Percentiles rank a stretch among this genome's conserved stretches.
These are phyloP conservation scores for Metschnikowia gelsemii DNA, from an alignment of 805 yeast genomes.

Conservation along the genomic window DNA sequence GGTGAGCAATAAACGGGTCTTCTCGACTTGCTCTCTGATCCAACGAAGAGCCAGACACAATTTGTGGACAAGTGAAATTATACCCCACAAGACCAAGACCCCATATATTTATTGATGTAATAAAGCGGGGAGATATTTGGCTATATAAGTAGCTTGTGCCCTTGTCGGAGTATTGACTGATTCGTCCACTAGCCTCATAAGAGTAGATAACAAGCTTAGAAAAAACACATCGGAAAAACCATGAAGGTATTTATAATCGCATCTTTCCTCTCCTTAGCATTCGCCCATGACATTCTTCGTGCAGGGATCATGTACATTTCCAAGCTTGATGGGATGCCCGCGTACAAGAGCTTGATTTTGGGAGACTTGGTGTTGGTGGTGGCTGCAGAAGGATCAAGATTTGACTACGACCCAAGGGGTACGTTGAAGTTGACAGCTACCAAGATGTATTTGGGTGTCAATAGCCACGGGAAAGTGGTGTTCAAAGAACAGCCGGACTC, in stretches of 20 bases:
- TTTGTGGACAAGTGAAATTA: no score
- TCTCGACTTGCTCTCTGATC: no score
- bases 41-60: no score
- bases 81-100: no score
- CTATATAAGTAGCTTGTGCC: no score
- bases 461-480: background rate
- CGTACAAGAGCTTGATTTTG: slow-evolving; percentile 1
- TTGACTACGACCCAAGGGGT: slow-evolving; percentile 5
- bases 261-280: background rate
- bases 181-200: no score
- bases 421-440: slow-evolving; percentile 5
- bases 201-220: no score
- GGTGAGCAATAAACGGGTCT: no score
- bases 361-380: background rate
- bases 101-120: no score
- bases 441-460: background rate
- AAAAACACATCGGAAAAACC: no score
- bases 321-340: background rate
- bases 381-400: slow-evolving; percentile 6
- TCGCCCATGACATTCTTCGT: slow-evolving; percentile 1
- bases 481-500: background rate
- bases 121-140: no score
- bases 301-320: slow-evolving; percentile 10
- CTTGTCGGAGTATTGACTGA: no score
- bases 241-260: background rate